A percentile compares a stretch with the other conserved stretches of the same genome.
These are phyloP conservation scores for Quercus agrifolia DNA, from an alignment of 306 rosid species.

Conservation along the genomic window DNA sequence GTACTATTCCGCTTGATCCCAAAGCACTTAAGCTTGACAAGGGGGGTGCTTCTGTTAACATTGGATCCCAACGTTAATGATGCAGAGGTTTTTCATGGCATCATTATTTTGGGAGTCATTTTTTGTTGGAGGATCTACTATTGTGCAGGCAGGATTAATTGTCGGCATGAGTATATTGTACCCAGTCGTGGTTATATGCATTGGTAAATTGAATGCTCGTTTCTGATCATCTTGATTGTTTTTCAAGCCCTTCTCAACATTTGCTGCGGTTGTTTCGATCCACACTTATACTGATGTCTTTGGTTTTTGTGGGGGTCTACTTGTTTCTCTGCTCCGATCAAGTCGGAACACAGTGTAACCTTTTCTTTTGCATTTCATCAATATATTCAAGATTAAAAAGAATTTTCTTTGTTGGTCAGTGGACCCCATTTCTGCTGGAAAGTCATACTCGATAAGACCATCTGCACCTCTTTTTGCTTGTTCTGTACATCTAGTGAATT, in stretches of 20 bases:
- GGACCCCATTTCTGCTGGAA: neutral
- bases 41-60: constrained; percentile 31
- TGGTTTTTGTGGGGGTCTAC: neutral
- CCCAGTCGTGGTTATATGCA: constrained; percentile 3
- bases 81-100: constrained; percentile 7
- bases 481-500: too few relatives aligned
- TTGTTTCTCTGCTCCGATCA: neutral
- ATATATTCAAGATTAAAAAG: neutral
- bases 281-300: constrained; percentile 5
- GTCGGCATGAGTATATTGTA: constrained; percentile 1
- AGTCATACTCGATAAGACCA: too few relatives aligned
- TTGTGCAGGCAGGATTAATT: constrained; percentile 2
- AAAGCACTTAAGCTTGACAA: constrained; percentile 43
- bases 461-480: too few relatives aligned
- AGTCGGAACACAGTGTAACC: constrained; percentile 9
- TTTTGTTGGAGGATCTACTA: constrained; percentile 1
- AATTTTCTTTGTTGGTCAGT: neutral
- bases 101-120: neutral
- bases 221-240: neutral
- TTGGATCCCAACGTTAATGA: constrained; percentile 29
- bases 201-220: constrained; percentile 3
- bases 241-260: neutral
- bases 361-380: neutral
- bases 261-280: constrained; percentile 22
- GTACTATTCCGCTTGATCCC: constrained; percentile 74